A percentile compares a stretch with the other conserved stretches of the same genome.
Evolutionary conservation across 106 monocot species (phyloP).

Genomic region (Allium sativum): DNA sequence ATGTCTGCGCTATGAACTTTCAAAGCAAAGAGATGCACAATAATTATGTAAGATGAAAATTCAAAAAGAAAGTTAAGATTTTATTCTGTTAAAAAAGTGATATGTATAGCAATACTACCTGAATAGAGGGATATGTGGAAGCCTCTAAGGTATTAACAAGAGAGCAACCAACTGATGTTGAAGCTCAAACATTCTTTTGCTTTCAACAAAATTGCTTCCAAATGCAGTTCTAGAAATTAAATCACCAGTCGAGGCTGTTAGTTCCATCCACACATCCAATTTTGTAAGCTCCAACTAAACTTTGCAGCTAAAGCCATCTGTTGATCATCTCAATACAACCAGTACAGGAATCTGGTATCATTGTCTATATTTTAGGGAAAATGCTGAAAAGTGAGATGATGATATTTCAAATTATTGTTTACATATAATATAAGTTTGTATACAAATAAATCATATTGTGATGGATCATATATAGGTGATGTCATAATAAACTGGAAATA

Average conservation of each 20-base stretch:
- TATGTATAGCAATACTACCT: constrained; percentile 12
- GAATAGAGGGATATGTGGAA: constrained; percentile 21
- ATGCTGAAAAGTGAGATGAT: too few relatives aligned
- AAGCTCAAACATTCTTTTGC: constrained; percentile 28
- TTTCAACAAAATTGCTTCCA: constrained; percentile 34
- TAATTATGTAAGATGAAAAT: too few relatives aligned
- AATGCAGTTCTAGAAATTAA: constrained; percentile 52
- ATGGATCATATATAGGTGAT: too few relatives aligned
- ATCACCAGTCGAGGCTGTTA: constrained; percentile 42
- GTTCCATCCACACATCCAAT: constrained; percentile 32
- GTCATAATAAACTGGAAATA: too few relatives aligned
- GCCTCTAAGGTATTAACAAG: constrained; percentile 2
- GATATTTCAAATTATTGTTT: too few relatives aligned
- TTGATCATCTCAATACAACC: constrained; percentile 35
- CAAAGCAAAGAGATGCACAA: too few relatives aligned
- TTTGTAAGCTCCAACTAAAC: constrained; percentile 14
- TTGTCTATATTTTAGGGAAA: constrained; percentile 20
- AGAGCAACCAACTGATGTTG: constrained; percentile 20
- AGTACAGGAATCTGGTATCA: constrained; percentile 43
- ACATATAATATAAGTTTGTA: too few relatives aligned
- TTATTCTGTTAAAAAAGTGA: too few relatives aligned
- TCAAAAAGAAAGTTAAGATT: too few relatives aligned
- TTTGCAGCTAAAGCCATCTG: constrained; percentile 31
- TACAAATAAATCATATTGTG: too few relatives aligned
- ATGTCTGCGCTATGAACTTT: too few relatives aligned